These are phyloP conservation scores for Melastoma candidum DNA, from an alignment of 441 rosid species.

Conservation along the genomic window DNA sequence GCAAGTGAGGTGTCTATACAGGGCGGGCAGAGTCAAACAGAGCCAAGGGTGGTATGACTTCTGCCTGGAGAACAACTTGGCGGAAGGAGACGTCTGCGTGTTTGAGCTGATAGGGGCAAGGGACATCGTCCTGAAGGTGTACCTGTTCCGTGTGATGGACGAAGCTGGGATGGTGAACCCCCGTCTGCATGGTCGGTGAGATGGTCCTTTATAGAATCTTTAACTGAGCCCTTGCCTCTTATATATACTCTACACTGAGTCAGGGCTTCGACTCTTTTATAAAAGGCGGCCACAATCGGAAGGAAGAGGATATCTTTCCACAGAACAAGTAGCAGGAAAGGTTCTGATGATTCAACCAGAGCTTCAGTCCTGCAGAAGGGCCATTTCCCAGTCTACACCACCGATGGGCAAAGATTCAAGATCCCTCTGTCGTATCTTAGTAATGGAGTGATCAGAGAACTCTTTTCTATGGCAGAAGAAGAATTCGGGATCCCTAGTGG, in stretches of 20 bases:
- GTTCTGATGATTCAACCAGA: neutral
- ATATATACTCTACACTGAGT: too few species aligned
- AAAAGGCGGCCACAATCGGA: neutral
- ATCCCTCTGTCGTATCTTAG: conserved; percentile 4
- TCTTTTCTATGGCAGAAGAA: neutral
- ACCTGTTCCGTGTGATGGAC: conserved; percentile 58
- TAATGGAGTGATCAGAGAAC: neutral
- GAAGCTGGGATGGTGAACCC: conserved; percentile 18
- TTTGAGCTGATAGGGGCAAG: conserved; percentile 68
- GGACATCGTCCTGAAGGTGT: conserved; percentile 81
- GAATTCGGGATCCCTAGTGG: neutral
- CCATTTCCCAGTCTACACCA: conserved; percentile 1
- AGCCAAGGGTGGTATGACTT: conserved; percentile 98
- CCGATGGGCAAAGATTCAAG: neutral
- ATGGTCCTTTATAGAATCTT: too few species aligned
- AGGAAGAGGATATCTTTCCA: conserved; percentile 1
- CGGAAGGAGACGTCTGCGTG: conserved; percentile 94
- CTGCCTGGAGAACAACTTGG: conserved; percentile 74
- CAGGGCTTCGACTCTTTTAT: too few species aligned
- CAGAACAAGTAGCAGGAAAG: neutral
- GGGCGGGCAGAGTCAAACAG: conserved; percentile 83
- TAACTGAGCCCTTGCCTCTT: too few species aligned
- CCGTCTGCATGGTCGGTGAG: too few species aligned
- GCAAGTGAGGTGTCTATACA: conserved; percentile 86
- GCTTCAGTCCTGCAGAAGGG: conserved; percentile 1